Evolutionary conservation across 352 stramenopile species (phyloP), one percentile per base, ranked within the genome.

Genomic region (Globisporangium megalacanthum): DNA sequence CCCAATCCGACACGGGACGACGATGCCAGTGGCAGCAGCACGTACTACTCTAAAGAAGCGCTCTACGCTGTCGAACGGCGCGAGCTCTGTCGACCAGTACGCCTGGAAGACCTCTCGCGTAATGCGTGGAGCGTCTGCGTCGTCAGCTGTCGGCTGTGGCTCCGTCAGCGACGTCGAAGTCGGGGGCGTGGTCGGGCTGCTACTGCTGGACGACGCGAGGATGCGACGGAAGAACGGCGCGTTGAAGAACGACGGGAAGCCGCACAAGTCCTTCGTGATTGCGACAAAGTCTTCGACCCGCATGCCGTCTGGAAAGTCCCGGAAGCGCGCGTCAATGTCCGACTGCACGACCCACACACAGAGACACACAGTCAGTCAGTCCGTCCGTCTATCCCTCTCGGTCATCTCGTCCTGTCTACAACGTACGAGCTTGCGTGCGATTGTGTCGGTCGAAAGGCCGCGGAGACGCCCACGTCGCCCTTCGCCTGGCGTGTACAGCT

Each of bases 181-280:
- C 25, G 25, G 25, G 25, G 25, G 25, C 25, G 25, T 29, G 25
- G 25, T 29, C 25, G 25, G 25, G 25, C 25, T 29, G 25, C 25
- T 29, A 29, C 25, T 41, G 25, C 64, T 55, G 1, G 48, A 49
- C 0, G 64, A 73, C 35, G 68, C 60, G 15, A 85, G 55, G 51
- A 99, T 98, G 6, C 96, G 81, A 46, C 86, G 73, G 69, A 98
- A 99, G 36, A 99, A 88, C 46, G 96, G 94, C 35, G 88, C 87
- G 66, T 99, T 98, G 69, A 99, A 99, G 74, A 99, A 99, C 20
- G 93, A 98, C n/a, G 97, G 96, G 70, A 99, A 98, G 9, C 89
- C 84, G 68, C 95, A 99, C 17, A 99, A 73, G 56, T 98, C 96
- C 69, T 99, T 99, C 4, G 96, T 98, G 29, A 99, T 94, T 6